These are phyloP conservation scores for Trichophyton equinum DNA, from an alignment of 2,329 filamentous ascomycete genomes.

Conservation along the genomic window DNA sequence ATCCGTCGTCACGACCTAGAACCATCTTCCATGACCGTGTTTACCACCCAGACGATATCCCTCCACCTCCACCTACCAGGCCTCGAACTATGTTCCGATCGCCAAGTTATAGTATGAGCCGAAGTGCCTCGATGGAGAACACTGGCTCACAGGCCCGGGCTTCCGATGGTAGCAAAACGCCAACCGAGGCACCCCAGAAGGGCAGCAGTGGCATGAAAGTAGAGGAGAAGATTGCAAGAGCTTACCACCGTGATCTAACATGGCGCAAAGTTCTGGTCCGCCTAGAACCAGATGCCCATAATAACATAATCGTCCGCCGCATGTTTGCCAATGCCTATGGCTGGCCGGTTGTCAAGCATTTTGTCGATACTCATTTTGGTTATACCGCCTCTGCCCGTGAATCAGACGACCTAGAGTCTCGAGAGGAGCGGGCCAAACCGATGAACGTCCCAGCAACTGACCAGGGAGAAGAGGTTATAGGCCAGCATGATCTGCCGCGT, in stretches of 20 bases:
- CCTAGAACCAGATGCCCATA: slow-evolving; percentile 91
- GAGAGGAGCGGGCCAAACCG: slow-evolving; percentile 56
- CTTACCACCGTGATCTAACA: slow-evolving; percentile 79
- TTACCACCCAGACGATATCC: slow-evolving; percentile 88
- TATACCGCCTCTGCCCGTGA: slow-evolving; percentile 55
- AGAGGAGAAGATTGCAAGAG: slow-evolving; percentile 93
- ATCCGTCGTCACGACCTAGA: slow-evolving; percentile 66
- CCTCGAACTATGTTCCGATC: slow-evolving; percentile 30
- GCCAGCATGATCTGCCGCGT: slow-evolving; percentile 29
- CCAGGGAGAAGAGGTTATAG: slow-evolving; percentile 54
- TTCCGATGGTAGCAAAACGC: background rate
- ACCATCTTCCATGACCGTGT: slow-evolving; percentile 96
- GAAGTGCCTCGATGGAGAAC: slow-evolving; percentile 6
- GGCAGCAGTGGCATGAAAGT: slow-evolving; percentile 55
- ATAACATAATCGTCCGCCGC: slow-evolving; percentile 91
- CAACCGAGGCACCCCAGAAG: slow-evolving; percentile 9
- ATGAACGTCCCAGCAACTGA: slow-evolving; percentile 44
- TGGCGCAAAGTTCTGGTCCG: slow-evolving; percentile 97
- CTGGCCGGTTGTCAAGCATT: slow-evolving; percentile 91
- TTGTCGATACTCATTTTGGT: slow-evolving; percentile 88
- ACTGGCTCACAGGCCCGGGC: slow-evolving; percentile 3
- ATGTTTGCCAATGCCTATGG: slow-evolving; percentile 97
- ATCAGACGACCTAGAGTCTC: slow-evolving; percentile 54
- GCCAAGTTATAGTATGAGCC: slow-evolving; percentile 8
- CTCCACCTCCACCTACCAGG: slow-evolving; percentile 51